Conservation (phyloP, 106 monocot species). For the Iris macrosiphon region DNA sequence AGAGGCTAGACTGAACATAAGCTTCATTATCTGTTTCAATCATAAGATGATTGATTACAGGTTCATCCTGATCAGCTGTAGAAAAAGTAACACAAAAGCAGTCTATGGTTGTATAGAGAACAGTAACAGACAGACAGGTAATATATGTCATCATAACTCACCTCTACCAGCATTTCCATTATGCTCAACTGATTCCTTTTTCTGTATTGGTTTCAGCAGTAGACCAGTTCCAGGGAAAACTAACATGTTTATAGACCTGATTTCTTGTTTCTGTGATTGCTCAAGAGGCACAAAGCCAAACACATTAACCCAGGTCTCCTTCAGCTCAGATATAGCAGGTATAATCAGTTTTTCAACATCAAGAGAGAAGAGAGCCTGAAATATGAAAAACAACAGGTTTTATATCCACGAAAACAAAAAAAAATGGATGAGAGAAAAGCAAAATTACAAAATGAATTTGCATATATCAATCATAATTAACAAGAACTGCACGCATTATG, state of each 20-base stretch:
- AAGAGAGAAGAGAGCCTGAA: slow-evolving; percentile 71
- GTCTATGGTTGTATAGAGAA: background rate
- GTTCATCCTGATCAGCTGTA: background rate
- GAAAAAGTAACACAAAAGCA: background rate
- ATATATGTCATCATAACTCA: background rate
- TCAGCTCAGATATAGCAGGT: slow-evolving; percentile 84
- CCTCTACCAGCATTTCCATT: slow-evolving; percentile 17
- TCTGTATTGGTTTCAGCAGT: slow-evolving; percentile 48
- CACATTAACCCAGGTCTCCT: slow-evolving; percentile 66
- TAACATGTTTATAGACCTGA: slow-evolving; percentile 59
- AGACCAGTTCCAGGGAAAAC: slow-evolving; percentile 86
- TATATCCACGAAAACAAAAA: background rate
- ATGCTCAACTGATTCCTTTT: slow-evolving; percentile 17
- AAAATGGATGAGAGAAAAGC: background rate
- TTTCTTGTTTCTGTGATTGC: slow-evolving; percentile 43
- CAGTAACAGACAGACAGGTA: background rate
- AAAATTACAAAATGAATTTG: background rate
- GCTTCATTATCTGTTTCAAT: background rate
- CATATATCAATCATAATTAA: too few species aligned
- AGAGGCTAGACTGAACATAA: background rate
- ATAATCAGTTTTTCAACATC: slow-evolving; percentile 70
- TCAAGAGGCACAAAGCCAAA: slow-evolving; percentile 76
- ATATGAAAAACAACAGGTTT: slow-evolving; percentile 5
- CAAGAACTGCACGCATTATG: too few species aligned
- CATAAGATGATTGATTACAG: background rate